These are phyloP conservation scores for Vitis hybrid DNA, from an alignment of 177 flowering plant genomes.

Conservation along the genomic window DNA sequence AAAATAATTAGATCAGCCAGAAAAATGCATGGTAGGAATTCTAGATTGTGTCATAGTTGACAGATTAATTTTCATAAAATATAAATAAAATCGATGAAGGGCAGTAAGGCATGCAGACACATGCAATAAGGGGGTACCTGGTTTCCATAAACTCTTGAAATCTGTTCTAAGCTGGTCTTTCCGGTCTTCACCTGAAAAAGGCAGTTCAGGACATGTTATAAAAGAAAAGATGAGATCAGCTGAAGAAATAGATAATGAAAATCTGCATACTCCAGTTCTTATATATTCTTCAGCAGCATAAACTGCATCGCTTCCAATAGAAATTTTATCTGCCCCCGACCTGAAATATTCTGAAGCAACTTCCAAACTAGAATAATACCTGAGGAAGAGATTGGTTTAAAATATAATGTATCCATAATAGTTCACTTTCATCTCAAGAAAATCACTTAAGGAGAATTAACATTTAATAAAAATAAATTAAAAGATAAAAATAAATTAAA, in stretches of 20 bases:
- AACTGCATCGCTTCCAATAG: constrained; percentile 98
- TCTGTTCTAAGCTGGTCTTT: constrained; percentile 89
- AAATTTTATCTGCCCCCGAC: constrained; percentile 97
- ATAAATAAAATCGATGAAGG: no score
- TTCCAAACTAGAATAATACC: constrained; percentile 91
- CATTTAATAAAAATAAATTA: not conserved
- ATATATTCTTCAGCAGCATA: constrained; percentile 88
- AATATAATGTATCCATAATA: not conserved
- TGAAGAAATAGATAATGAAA: constrained; percentile 4
- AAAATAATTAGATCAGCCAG: no score
- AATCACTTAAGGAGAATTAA: no score
- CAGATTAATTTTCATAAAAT: no score
- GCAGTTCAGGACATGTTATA: not conserved
- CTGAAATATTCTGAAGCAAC: constrained; percentile 98
- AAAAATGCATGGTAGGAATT: no score
- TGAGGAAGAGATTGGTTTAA: constrained; percentile 18
- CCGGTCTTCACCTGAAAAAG: constrained; percentile 77
- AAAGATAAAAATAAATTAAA: not conserved
- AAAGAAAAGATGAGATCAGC: not conserved
- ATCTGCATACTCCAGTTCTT: constrained; percentile 69
- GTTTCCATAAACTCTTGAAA: constrained; percentile 91
- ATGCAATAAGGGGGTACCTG: constrained; percentile 51
- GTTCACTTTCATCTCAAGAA: no score
- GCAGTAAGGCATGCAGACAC: not conserved
- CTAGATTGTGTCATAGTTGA: no score